Evolutionary conservation across 306 rosid genomes (phyloP).

Genomic region (Gynostemma pentaphyllum): DNA sequence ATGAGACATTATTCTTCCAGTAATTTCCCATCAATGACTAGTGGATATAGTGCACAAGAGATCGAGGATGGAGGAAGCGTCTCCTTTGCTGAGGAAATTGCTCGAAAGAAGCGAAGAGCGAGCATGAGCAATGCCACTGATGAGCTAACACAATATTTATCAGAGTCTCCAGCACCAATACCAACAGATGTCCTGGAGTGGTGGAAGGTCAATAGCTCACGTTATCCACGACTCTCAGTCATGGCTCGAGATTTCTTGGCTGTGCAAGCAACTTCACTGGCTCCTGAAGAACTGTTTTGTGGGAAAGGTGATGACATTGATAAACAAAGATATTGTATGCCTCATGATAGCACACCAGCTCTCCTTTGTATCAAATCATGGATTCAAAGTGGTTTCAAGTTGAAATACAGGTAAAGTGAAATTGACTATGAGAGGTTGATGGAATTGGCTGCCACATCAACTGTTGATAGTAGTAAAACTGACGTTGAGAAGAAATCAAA

Average conservation of each 20-base stretch:
- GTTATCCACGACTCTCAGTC: constrained; percentile 77
- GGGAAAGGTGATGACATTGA: constrained; percentile 67
- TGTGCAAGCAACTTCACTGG: constrained; percentile 75
- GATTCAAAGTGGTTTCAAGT: constrained; percentile 68
- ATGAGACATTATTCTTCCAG: constrained; percentile 53
- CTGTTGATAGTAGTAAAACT: constrained; percentile 16
- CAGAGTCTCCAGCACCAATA: constrained; percentile 82
- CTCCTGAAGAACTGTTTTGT: constrained; percentile 81
- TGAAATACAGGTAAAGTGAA: constrained; percentile 42
- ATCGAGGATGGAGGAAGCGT: constrained; percentile 66
- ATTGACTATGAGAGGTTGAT: constrained; percentile 41
- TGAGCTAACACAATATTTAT: constrained; percentile 85
- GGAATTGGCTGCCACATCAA: constrained; percentile 33
- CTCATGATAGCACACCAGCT: constrained; percentile 56
- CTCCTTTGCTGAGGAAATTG: constrained; percentile 94
- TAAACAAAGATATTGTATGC: constrained; percentile 69
- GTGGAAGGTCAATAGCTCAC: constrained; percentile 85
- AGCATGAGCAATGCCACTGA: constrained; percentile 66
- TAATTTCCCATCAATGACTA: constrained; percentile 54
- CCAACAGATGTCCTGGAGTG: constrained; percentile 86
- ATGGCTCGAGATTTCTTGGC: constrained; percentile 96
- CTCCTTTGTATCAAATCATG: constrained; percentile 81
- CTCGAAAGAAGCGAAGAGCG: constrained; percentile 78
- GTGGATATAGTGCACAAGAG: constrained; percentile 59
- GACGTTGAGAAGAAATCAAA: constrained; percentile 30